phyloP scores from a whole-genome alignment of 2,329 filamentous ascomycete species.

The Pseudofabraea citricarpa region DNA sequence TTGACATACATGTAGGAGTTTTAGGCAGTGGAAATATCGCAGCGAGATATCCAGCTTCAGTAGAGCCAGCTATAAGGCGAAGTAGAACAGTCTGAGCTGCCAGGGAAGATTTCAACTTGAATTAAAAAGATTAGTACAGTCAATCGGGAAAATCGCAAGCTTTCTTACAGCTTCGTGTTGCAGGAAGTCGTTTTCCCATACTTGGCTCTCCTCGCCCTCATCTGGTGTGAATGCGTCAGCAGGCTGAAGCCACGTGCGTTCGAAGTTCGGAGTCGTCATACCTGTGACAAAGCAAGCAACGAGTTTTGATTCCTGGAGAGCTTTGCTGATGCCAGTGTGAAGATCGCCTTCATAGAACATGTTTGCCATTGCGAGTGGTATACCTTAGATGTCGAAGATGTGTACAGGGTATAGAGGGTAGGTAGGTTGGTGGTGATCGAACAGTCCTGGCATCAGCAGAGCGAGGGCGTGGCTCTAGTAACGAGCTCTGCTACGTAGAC shows the following conservation, averaged over 20 bases:
- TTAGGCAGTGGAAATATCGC: conserved; percentile 78
- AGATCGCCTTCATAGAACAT: conserved; percentile 84
- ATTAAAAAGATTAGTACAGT: not conserved
- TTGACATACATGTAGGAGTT: conserved; percentile 51
- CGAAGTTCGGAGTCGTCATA: too few species aligned
- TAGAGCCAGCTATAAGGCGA: conserved; percentile 65
- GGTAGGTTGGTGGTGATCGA: too few species aligned
- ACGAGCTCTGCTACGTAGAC: too few species aligned
- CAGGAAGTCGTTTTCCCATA: conserved; percentile 70
- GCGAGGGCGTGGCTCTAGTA: too few species aligned
- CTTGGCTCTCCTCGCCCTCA: conserved; percentile 59
- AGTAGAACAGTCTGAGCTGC: conserved; percentile 62
- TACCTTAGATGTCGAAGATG: too few species aligned
- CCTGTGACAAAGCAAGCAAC: conserved; percentile 83
- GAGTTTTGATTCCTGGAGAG: conserved; percentile 69
- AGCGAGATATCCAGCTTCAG: conserved; percentile 76
- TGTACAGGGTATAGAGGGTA: too few species aligned
- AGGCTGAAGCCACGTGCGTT: not conserved
- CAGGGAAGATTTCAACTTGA: conserved; percentile 52
- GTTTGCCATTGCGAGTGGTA: conserved; percentile 11
- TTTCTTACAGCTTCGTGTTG: conserved; percentile 49
- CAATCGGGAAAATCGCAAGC: too few species aligned
- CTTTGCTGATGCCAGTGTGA: conserved; percentile 73
- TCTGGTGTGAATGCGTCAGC: conserved; percentile 45
- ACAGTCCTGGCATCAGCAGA: too few species aligned